Percentiles rank a stretch among this genome's conserved stretches.
Conservation (phyloP, 2,329 filamentous ascomycete species). For the Aspergillus quadricinctus region DNA sequence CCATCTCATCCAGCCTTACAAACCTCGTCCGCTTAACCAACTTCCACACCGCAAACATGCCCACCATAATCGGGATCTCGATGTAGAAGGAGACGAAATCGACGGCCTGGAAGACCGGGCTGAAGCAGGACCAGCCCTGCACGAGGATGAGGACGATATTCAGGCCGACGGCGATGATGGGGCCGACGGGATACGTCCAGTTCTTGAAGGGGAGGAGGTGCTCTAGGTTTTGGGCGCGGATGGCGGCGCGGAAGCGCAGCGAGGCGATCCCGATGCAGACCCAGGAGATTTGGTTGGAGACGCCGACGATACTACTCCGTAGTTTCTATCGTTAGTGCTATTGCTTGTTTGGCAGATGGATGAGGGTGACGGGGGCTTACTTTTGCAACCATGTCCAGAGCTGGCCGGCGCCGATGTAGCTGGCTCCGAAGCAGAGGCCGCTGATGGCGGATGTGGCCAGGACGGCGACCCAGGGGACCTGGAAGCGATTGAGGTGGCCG, state of each 20-base stretch:
- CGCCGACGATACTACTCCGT: conserved; percentile 60
- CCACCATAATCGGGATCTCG: conserved; percentile 57
- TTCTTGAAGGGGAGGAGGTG: conserved; percentile 62
- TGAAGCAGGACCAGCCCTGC: conserved; percentile 59
- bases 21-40: conserved; percentile 45
- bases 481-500: conserved; percentile 45
- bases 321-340: background rate
- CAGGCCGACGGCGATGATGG: conserved; percentile 53
- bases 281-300: conserved; percentile 65
- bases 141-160: conserved; percentile 59
- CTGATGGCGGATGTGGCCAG: conserved; percentile 52
- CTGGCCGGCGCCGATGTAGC: conserved; percentile 61
- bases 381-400: conserved; percentile 66
- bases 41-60: conserved; percentile 56
- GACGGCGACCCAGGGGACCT: conserved; percentile 52
- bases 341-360: background rate
- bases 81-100: conserved; percentile 63
- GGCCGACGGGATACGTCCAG: conserved; percentile 62
- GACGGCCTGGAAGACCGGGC: conserved; percentile 53
- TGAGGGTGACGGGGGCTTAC: conserved; percentile 29
- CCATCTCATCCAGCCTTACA: conserved; percentile 46
- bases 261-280: conserved; percentile 59
- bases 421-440: conserved; percentile 60
- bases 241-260: conserved; percentile 58
- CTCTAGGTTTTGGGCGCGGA: conserved; percentile 56